Evolutionary conservation across 1,284 basidiomycete genomes (phyloP).

Genomic region (Chalciporus piperatoides): DNA sequence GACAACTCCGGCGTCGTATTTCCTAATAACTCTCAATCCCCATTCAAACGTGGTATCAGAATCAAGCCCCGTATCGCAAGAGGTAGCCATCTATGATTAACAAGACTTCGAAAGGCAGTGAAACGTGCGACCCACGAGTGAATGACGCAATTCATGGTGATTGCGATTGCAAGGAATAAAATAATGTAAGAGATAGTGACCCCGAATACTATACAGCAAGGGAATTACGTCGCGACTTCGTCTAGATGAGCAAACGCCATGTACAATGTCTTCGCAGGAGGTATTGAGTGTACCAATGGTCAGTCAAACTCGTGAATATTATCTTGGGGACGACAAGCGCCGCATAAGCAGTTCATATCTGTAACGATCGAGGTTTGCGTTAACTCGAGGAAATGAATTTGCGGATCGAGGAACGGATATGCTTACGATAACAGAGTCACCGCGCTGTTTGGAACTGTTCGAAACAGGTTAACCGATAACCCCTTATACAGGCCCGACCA

Average conservation of each 20-base stretch:
- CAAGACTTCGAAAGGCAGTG: constrained; percentile 6
- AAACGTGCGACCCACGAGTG: background rate
- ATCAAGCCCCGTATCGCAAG: background rate
- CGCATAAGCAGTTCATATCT: constrained; percentile 71
- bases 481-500: constrained; percentile 88
- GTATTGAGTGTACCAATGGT: constrained; percentile 9
- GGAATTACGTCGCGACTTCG: constrained; percentile 3
- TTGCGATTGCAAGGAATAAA: constrained; percentile 13
- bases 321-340: constrained; percentile 40
- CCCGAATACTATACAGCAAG: constrained; percentile 9
- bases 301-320: constrained; percentile 1
- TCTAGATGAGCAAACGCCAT: constrained; percentile 14
- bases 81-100: background rate
- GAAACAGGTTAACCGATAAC: constrained; percentile 82
- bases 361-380: constrained; percentile 6
- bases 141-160: constrained; percentile 8
- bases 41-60: constrained; percentile 12
- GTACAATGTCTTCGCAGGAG: constrained; percentile 1
- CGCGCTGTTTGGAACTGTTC: constrained; percentile 92
- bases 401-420: background rate
- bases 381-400: background rate
- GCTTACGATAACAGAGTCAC: constrained; percentile 93
- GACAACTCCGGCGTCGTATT: background rate
- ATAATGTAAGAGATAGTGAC: constrained; percentile 11
- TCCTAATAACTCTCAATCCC: constrained; percentile 10